Base-by-base conservation (phyloP, 73 alveolate genomes). In the Paramecium octaurelia region DNA sequence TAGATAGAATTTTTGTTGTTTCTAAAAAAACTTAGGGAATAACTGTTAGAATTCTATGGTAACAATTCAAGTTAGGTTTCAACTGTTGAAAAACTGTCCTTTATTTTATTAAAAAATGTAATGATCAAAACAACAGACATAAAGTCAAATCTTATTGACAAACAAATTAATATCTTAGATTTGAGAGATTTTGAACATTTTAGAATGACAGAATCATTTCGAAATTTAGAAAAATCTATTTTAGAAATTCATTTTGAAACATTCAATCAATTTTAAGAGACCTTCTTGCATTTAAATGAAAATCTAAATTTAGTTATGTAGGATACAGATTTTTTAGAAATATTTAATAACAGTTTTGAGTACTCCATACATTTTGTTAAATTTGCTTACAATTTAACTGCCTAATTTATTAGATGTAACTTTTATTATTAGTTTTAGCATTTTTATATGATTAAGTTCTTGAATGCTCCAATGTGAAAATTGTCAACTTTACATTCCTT, bases 171-270 rank as follows among this genome's bases (percentile, higher is more conserved):
- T 46, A 44, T 42, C 10, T 24, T 80, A 21, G 91, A 80, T 43
- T 46, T 80, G 43, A 80, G 57, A 20, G 91, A 80, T 35, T 80
- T 80, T 80, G 91, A 80, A 23, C 70, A 48, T 42, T 80, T 42
- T 80, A 80, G 91, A 80, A 44, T 80, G 75, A 80, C 91, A 44
- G 91, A 80, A 23, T 23, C 91, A 43, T 80, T 80, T 80, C 8
- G 91, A 20, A 43, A 80, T 12, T 46, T 80, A 23, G 91, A 80
- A 43, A 80, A 80, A 46, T 18, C 34, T 16, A 80, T 80, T 18
- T 80, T 80, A 35, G 91, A 80, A 46, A 80, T 80, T 44, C 91
- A 80, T 80, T 80, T 80, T 36, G 91, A 80, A 43, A 80, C 91
- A n/a, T 80, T 80, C 54, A 80, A 80, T 27, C 18, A 80, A 80